These are phyloP conservation scores for Uncinocarpus reesii DNA, from an alignment of 2,329 filamentous ascomycete species.

Conservation along the genomic window DNA sequence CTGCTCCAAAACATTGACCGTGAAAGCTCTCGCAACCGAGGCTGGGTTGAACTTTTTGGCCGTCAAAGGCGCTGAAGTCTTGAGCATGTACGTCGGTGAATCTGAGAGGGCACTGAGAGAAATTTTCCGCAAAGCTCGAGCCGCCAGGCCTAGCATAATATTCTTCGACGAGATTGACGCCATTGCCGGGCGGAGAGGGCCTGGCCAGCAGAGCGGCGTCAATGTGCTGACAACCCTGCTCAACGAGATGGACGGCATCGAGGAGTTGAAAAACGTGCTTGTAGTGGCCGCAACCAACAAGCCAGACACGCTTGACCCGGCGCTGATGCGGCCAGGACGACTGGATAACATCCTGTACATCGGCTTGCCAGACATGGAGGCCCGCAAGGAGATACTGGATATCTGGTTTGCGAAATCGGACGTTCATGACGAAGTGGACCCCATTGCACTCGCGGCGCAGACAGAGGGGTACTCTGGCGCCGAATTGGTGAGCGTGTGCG, in stretches of 20 bases:
- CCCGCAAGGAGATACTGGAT: constrained; percentile 64
- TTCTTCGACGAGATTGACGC: constrained; percentile 97
- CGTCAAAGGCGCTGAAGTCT: constrained; percentile 83
- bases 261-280: constrained; percentile 69
- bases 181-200: constrained; percentile 54
- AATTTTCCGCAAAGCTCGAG: constrained; percentile 72
- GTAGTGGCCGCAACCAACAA: constrained; percentile 88
- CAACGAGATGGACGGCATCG: constrained; percentile 94
- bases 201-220: constrained; percentile 46
- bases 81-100: constrained; percentile 96
- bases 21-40: constrained; percentile 83
- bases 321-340: constrained; percentile 72
- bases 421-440: constrained; percentile 54
- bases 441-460: constrained; percentile 50
- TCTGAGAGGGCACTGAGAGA: constrained; percentile 77
- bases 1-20: constrained; percentile 87
- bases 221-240: constrained; percentile 83
- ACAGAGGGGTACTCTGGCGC: constrained; percentile 78
- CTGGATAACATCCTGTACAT: constrained; percentile 82
- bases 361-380: constrained; percentile 62
- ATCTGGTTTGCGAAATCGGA: constrained; percentile 55
- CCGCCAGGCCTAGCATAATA: constrained; percentile 82
- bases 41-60: constrained; percentile 88
- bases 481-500: constrained; percentile 58
- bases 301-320: constrained; percentile 74